Evolutionary conservation across 2,329 filamentous ascomycete genomes (phyloP), one percentile per base, ranked within the genome.

Genomic region (Pseudopyricularia cyperi): DNA sequence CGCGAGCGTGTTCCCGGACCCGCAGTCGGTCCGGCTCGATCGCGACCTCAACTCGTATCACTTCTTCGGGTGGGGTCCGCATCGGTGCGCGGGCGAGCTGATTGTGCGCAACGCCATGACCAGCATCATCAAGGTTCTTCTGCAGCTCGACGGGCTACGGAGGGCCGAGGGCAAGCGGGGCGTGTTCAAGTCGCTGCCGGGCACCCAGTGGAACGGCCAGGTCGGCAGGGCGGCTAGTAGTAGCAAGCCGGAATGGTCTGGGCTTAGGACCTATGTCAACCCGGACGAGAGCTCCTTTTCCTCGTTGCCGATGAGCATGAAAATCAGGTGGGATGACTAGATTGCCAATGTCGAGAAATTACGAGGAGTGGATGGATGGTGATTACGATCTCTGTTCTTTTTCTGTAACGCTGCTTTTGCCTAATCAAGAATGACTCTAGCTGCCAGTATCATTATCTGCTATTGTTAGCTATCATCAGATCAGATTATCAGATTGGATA

Each of bases 1-100:
- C 58, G 62, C 73, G 0, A 60, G 56, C 7, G 61, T 69, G 35
- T 79, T 77, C 64, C 74, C 74, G 2, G 63, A 74, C 50, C 76
- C 75, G 9, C 62, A 70, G 26, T 62, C 68, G 51, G 70, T 80
- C n/a, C 67, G 67, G 17, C 66, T 76, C 17, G 70, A 77, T 57
- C 70, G 77, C 4, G 72, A 71, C 1, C 57, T 74, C 26, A 69
- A 72, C 8, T 64, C 64, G 1, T 80, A 80, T 59, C 71, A 79
- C 55, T 69, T 74, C 60, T 73, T 72, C 55, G 75, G 75, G 34
- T 65, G 69, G 28, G 77, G 77, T 0, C 68, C 73, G 15, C 74
- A 78, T 57, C 62, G 68, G n/a, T 76, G 72, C 52, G 66, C 79
- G 8, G 75, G 74, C 22, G 66, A 66, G 56, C 68, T 75, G n/a